These are phyloP conservation scores for Fusarium sp. DNA, from an alignment of 2,329 filamentous ascomycete species.

Conservation along the genomic window DNA sequence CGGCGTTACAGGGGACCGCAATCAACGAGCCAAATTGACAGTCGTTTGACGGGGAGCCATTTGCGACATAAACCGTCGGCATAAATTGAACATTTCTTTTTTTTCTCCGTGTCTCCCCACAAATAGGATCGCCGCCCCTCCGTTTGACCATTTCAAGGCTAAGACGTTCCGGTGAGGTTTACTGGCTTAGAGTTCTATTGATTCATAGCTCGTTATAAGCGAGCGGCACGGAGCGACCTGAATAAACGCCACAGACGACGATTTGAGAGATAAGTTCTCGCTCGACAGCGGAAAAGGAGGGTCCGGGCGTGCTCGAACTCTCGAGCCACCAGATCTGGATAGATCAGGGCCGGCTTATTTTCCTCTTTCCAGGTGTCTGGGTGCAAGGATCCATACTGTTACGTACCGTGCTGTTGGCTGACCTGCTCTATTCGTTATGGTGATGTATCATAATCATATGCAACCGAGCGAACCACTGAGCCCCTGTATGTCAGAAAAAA, in stretches of 20 bases:
- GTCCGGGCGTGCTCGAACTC: background rate
- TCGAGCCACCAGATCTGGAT: constrained; percentile 5
- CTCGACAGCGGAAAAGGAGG: background rate
- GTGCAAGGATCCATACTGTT: background rate
- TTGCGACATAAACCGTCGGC: background rate
- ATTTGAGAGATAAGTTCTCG: background rate
- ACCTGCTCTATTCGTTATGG: constrained; percentile 7
- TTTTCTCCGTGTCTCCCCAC: background rate
- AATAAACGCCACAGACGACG: background rate
- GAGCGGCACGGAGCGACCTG: background rate
- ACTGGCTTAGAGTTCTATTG: background rate
- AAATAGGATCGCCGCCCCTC: background rate
- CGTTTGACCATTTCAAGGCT: background rate
- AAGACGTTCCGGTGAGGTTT: background rate
- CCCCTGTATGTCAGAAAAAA: constrained; percentile 4
- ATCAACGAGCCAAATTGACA: background rate
- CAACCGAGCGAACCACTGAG: background rate
- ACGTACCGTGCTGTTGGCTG: background rate
- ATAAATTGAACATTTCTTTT: background rate
- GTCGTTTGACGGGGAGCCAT: background rate
- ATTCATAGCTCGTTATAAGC: background rate
- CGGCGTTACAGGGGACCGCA: background rate
- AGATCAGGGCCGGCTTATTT: background rate
- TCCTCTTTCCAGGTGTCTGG: background rate
- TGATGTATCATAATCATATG: constrained; percentile 16